These are phyloP conservation scores for Cucumis hystrix DNA, from an alignment of 306 rosid genomes.

Conservation along the genomic window DNA sequence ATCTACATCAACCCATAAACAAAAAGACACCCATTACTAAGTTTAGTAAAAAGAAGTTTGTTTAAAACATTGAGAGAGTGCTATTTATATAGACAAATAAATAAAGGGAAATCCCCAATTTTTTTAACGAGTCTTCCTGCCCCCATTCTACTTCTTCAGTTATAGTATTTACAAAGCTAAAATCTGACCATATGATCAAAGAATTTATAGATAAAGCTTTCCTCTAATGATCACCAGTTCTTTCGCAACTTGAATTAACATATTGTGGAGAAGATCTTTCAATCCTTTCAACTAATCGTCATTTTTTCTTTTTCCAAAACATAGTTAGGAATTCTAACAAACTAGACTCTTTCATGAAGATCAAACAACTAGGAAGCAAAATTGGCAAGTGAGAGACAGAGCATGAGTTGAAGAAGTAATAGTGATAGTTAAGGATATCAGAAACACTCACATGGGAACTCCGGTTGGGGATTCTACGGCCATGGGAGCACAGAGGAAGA, in stretches of 20 bases:
- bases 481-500: background rate
- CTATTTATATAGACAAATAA: background rate
- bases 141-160: background rate
- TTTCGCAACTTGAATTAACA: background rate
- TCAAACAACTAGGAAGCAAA: background rate
- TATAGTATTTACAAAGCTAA: background rate
- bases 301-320: background rate
- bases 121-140: background rate
- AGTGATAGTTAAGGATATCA: background rate
- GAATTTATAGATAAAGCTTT: background rate
- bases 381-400: background rate
- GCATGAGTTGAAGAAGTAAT: background rate
- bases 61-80: background rate
- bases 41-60: background rate
- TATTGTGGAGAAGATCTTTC: background rate
- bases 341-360: background rate
- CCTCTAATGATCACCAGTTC: background rate
- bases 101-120: background rate
- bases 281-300: background rate
- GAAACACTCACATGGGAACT: background rate
- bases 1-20: constrained; percentile 19
- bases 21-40: background rate
- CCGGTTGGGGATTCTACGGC: background rate
- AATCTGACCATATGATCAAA: background rate
- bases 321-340: background rate